Evolutionary conservation across 768 basidiomycete genomes (phyloP), one percentile per base, ranked within the genome.

Genomic region (Glaciozyma martinii): DNA sequence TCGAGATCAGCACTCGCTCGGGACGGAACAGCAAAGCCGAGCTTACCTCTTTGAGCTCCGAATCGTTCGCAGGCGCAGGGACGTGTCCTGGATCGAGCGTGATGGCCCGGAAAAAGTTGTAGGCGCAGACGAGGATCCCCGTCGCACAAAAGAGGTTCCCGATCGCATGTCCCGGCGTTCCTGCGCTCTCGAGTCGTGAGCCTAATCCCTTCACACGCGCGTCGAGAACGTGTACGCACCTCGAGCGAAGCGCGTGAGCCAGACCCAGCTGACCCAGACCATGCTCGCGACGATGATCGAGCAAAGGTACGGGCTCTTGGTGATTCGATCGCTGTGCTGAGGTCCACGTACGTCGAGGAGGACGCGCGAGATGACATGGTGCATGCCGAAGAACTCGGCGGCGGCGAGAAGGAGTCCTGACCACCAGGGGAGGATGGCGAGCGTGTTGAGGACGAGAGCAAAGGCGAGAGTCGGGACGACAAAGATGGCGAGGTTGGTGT

Each of bases 31-130:
- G 23, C 5, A 44, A 21, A 40, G 27, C 54, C 32, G 18, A 8
- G 78, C 86, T 67, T 66, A 92, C 92, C 65, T 88, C 82, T 80
- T 88, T 93, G 40, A 95, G 77, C 75, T 94, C 92, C 47, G 83
- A 86, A 68, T 94, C 92, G 67, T 83, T 88, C 5, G 82, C 77
- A 2, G 90, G 87, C 56, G 84, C 84, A 1, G 90, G 89, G 65
- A 90, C 90, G 55, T 83, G 84, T 13, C 95, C 95, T 18, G 95
- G 86, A 75, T 98, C 94, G 57, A 94, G 80, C 0, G 84, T 89
- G 61, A 93, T 82, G 10, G 92, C 82, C 60, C 88, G 85, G 83
- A 90, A 92, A 77, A 98, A 93, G 78, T 89, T 92, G 79, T 89
- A 92, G 15, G 80, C 78, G 72, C 92, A 95, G 1, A 89, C 76